Conservation (phyloP, 257 asterid species). For the Fraxinus pennsylvanica region DNA sequence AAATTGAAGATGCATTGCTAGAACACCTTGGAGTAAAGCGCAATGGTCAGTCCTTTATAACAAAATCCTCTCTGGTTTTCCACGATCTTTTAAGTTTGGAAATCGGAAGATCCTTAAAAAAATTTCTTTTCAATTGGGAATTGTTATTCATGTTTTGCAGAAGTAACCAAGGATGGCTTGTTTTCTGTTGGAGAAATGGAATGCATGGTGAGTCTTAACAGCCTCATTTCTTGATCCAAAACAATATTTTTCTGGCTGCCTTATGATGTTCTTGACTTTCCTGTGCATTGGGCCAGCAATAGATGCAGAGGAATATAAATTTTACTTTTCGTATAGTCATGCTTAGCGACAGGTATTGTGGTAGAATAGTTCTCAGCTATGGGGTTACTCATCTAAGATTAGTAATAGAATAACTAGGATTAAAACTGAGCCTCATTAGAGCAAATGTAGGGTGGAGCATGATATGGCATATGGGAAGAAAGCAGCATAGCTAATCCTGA, state of each 20-base stretch:
- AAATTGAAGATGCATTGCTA: constrained; percentile 80
- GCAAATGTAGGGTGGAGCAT: no score
- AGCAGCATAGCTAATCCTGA: neutral
- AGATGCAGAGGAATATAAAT: neutral
- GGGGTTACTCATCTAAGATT: neutral
- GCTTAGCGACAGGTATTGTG: neutral
- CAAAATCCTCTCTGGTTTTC: neutral
- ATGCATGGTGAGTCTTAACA: constrained; percentile 75
- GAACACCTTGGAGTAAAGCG: constrained; percentile 94
- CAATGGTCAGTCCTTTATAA: constrained; percentile 58
- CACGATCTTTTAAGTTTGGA: neutral
- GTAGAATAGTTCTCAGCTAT: neutral
- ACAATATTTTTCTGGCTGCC: constrained; percentile 20
- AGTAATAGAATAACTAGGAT: neutral
- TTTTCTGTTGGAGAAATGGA: constrained; percentile 99
- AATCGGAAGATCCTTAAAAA: constrained; percentile 2
- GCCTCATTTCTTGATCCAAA: constrained; percentile 13
- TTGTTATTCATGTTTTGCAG: constrained; percentile 45
- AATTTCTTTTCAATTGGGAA: constrained; percentile 31
- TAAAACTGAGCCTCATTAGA: neutral
- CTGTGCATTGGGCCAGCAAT: constrained; percentile 21
- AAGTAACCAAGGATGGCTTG: constrained; percentile 96
- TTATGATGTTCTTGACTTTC: constrained; percentile 2
- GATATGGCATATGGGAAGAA: neutral
- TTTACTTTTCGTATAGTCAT: neutral